Evolutionary conservation across 2,329 filamentous ascomycete species (phyloP).

Genomic region (Albophoma yamanashiensis): DNA sequence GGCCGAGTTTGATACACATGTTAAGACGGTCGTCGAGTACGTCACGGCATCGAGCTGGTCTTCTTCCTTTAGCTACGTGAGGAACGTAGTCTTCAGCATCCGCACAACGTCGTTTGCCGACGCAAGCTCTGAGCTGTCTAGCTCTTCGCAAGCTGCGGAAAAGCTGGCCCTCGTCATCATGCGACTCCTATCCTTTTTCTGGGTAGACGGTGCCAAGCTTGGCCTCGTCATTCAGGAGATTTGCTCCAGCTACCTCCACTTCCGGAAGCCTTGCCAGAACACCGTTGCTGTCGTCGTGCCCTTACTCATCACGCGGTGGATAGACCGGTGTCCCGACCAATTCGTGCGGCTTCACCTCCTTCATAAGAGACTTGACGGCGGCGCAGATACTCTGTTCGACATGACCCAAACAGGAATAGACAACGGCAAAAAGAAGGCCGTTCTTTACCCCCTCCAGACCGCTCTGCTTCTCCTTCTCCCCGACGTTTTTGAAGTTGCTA

Average conservation of each 20-base stretch:
- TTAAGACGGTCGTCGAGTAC: slow-evolving; percentile 50
- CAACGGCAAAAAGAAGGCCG: slow-evolving; percentile 40
- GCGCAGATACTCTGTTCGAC: slow-evolving; percentile 57
- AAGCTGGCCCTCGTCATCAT: slow-evolving; percentile 41
- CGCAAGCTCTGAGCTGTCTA: slow-evolving; percentile 19
- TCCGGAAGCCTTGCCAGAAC: slow-evolving; percentile 53
- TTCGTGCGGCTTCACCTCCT: slow-evolving; percentile 53
- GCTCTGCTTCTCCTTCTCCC: slow-evolving; percentile 53
- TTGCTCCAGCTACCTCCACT: slow-evolving; percentile 55
- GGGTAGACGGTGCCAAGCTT: slow-evolving; percentile 53
- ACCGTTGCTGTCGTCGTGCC: slow-evolving; percentile 52
- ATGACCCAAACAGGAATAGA: slow-evolving; percentile 55
- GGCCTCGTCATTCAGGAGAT: slow-evolving; percentile 54
- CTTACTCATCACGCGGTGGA: slow-evolving; percentile 53
- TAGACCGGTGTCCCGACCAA: slow-evolving; percentile 53
- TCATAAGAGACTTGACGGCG: slow-evolving; percentile 52
- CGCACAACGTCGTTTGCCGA: slow-evolving; percentile 32
- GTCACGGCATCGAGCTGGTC: slow-evolving; percentile 55
- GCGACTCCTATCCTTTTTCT: slow-evolving; percentile 50
- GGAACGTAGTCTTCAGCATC: slow-evolving; percentile 38
- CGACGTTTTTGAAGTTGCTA: slow-evolving; percentile 60
- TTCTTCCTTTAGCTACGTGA: slow-evolving; percentile 47
- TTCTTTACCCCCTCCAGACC: slow-evolving; percentile 53
- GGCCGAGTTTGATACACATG: slow-evolving; percentile 40
- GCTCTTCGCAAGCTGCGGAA: slow-evolving; percentile 38